Conservation (phyloP, 257 asterid genomes). For the Przewalskia tangutica region DNA sequence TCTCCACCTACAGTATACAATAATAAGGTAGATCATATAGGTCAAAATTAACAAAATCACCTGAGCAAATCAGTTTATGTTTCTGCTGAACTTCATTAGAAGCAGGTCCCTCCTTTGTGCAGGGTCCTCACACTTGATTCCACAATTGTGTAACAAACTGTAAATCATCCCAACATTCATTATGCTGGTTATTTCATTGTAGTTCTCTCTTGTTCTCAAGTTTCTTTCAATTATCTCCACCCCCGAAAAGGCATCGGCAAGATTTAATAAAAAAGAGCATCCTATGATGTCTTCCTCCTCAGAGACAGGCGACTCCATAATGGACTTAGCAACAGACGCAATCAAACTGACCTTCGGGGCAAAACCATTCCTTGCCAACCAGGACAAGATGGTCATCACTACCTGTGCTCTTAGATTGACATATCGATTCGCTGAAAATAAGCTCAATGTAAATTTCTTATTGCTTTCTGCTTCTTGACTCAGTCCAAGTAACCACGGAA, state of each 20-base stretch:
- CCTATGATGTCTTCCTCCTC: conserved; percentile 78
- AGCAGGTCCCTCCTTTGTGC: conserved; percentile 77
- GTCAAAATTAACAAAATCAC: conserved; percentile 27
- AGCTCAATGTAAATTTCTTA: conserved; percentile 33
- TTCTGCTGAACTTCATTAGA: conserved; percentile 56
- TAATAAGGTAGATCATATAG: neutral
- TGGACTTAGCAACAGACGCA: conserved; percentile 67
- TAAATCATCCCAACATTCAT: conserved; percentile 90
- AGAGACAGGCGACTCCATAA: conserved; percentile 79
- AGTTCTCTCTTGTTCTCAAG: conserved; percentile 52
- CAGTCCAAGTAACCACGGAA: conserved; percentile 80
- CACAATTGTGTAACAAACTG: conserved; percentile 70
- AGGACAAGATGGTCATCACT: conserved; percentile 54
- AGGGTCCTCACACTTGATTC: conserved; percentile 60
- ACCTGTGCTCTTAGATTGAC: conserved; percentile 55
- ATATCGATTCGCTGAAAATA: conserved; percentile 35
- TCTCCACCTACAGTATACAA: neutral
- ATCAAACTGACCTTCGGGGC: conserved; percentile 71
- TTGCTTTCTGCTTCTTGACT: conserved; percentile 40
- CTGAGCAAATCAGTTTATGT: conserved; percentile 55
- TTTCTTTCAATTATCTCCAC: conserved; percentile 81
- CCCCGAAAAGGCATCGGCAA: conserved; percentile 47
- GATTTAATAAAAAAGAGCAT: conserved; percentile 77
- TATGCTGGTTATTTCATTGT: conserved; percentile 67
- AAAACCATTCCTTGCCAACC: conserved; percentile 76